Percentiles rank a stretch among this genome's conserved stretches.
Conservation (phyloP, 108 stramenopile species). For the Nannochloropsis granulata region DNA sequence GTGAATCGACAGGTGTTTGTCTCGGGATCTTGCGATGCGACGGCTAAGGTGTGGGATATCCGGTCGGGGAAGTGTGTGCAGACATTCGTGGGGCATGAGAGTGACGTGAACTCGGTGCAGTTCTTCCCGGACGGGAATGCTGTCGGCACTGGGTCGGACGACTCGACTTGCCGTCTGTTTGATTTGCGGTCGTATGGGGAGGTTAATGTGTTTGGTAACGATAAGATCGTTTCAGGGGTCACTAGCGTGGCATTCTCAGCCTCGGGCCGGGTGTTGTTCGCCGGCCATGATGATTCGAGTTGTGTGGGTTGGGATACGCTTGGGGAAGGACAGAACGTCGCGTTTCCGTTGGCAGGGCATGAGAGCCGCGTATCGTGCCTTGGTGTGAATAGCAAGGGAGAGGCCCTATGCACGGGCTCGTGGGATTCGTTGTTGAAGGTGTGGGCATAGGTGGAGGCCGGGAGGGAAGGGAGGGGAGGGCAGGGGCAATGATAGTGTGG, state of each 20-base stretch:
- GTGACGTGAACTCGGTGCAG: slow-evolving; percentile 88
- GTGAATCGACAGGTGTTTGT: slow-evolving; percentile 70
- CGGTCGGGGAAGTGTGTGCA: slow-evolving; percentile 53
- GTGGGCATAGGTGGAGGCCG: slow-evolving; percentile 41
- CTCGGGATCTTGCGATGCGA: slow-evolving; percentile 81
- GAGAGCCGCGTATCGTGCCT: slow-evolving; percentile 88
- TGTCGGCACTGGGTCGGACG: slow-evolving; percentile 84
- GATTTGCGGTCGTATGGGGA: slow-evolving; percentile 81
- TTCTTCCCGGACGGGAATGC: slow-evolving; percentile 82
- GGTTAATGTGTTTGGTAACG: slow-evolving; percentile 63
- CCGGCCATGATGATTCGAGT: slow-evolving; percentile 49
- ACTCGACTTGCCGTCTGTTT: slow-evolving; percentile 79
- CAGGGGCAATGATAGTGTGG: too few relatives aligned
- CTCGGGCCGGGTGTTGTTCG: slow-evolving; percentile 42
- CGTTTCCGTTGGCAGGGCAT: slow-evolving; percentile 59
- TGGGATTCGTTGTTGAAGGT: slow-evolving; percentile 95
- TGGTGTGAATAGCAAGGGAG: slow-evolving; percentile 70
- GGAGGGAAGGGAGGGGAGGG: too few relatives aligned
- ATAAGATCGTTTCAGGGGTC: slow-evolving; percentile 55
- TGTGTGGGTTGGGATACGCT: slow-evolving; percentile 44
- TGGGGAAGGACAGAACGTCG: slow-evolving; percentile 12
- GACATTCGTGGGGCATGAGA: slow-evolving; percentile 84
- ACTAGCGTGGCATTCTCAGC: slow-evolving; percentile 41
- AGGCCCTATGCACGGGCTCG: slow-evolving; percentile 88
- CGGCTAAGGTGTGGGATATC: slow-evolving; percentile 94